A percentile compares a stretch with the other conserved stretches of the same genome.
Conservation (phyloP, 495 filamentous ascomycete genomes). For the Pseudomonodictys pantanalensis region DNA sequence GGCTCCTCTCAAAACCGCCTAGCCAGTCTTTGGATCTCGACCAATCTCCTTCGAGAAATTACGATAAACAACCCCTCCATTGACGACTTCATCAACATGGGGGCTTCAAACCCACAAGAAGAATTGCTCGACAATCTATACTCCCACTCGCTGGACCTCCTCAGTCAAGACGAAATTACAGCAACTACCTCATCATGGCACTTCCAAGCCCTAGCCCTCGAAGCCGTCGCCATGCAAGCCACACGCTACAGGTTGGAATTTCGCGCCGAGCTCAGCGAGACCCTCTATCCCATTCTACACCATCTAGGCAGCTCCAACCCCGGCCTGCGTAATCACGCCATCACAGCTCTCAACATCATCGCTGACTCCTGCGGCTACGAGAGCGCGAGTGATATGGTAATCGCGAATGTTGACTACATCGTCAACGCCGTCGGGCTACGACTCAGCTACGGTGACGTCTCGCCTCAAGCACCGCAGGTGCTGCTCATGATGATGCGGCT, state of each 20-base stretch:
- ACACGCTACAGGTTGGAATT: constrained; percentile 55
- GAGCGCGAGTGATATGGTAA: constrained; percentile 71
- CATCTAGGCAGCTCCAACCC: constrained; percentile 71
- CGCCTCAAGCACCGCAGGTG: constrained; percentile 85
- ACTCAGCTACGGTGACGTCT: constrained; percentile 86
- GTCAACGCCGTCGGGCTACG: constrained; percentile 87
- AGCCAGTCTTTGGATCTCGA: constrained; percentile 78
- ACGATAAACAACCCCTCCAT: constrained; percentile 43
- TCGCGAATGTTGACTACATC: constrained; percentile 95
- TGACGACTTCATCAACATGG: constrained; percentile 63
- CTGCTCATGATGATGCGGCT: constrained; percentile 91
- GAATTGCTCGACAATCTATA: constrained; percentile 75
- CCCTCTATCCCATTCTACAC: constrained; percentile 84
- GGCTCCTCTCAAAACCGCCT: constrained; percentile 41
- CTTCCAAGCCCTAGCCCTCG: constrained; percentile 42
- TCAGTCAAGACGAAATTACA: constrained; percentile 52
- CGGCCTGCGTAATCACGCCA: constrained; percentile 73
- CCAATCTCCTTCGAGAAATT: constrained; percentile 61
- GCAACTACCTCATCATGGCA: constrained; percentile 64
- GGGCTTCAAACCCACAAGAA: constrained; percentile 46
- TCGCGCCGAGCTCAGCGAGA: constrained; percentile 81
- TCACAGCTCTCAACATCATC: constrained; percentile 76
- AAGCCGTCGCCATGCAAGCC: constrained; percentile 43
- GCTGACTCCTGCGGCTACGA: constrained; percentile 71
- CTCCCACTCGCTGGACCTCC: constrained; percentile 63